Evolutionary conservation across 306 rosid genomes (phyloP).

Genomic region (Hippophae tibetana): DNA sequence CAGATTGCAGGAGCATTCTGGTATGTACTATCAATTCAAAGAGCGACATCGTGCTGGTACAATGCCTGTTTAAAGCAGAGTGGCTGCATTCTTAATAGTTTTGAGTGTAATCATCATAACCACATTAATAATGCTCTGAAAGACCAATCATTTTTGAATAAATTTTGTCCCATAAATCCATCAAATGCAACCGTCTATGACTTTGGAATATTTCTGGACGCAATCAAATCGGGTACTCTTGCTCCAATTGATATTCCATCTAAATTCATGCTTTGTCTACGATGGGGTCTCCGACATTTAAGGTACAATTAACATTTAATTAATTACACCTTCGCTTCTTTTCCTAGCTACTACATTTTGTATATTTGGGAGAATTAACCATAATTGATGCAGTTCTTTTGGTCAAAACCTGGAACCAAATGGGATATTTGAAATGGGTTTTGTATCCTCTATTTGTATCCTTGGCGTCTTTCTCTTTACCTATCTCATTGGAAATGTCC

Average conservation of each 20-base stretch:
- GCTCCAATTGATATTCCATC: neutral
- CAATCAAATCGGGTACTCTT: neutral
- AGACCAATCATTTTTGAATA: neutral
- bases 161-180: slow-evolving; percentile 4
- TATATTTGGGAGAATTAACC: neutral
- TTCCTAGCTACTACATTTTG: neutral
- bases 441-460: neutral
- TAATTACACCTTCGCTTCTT: too few species aligned
- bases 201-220: slow-evolving; percentile 5
- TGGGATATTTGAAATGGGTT: too few species aligned
- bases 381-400: neutral
- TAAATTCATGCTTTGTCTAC: neutral
- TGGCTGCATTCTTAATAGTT: neutral
- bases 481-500: neutral
- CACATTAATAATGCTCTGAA: neutral
- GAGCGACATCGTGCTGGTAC: too few species aligned
- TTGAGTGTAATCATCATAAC: neutral
- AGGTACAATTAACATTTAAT: neutral
- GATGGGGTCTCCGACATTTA: slow-evolving; percentile 9
- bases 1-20: too few species aligned
- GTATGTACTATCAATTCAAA: too few species aligned
- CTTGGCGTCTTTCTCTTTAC: neutral
- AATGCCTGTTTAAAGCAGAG: neutral
- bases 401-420: neutral
- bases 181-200: neutral